Conservation (phyloP, 371 early-diverging fungal species). For the Entomophthora muscae region DNA sequence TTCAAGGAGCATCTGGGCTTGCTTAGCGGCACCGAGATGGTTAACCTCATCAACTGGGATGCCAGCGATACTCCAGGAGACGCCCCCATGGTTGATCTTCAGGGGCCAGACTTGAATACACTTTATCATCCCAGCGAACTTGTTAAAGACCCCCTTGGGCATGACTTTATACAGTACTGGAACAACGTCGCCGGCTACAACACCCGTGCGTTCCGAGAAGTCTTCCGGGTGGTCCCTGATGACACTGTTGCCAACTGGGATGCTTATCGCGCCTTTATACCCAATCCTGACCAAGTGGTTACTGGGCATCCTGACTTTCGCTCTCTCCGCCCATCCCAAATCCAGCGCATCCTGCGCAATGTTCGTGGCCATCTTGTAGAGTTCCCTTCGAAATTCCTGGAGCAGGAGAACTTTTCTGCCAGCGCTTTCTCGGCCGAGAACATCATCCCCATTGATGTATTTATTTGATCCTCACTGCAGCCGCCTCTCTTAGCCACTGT, state of each 20-base stretch:
- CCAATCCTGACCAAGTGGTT: constrained; percentile 21
- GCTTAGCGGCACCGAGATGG: constrained; percentile 21
- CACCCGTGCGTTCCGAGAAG: constrained; percentile 47
- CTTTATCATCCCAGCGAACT: constrained; percentile 5
- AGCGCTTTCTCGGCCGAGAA: constrained; percentile 24
- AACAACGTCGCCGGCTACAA: constrained; percentile 41
- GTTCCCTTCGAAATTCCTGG: constrained; percentile 57
- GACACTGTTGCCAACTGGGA: constrained; percentile 38
- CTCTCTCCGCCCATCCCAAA: constrained; percentile 14
- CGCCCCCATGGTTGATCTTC: not conserved
- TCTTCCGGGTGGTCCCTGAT: constrained; percentile 77
- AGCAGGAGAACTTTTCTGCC: constrained; percentile 44
- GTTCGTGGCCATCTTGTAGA: constrained; percentile 32
- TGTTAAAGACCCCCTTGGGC: constrained; percentile 55
- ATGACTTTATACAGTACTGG: constrained; percentile 50
- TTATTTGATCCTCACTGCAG: too few relatives aligned
- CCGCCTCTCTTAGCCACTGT: too few relatives aligned
- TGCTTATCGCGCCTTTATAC: constrained; percentile 34
- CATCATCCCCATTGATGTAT: constrained; percentile 27
- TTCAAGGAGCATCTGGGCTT: constrained; percentile 77
- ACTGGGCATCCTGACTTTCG: constrained; percentile 34
- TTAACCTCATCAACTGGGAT: constrained; percentile 1
- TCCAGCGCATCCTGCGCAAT: constrained; percentile 13
- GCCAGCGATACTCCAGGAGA: not conserved
- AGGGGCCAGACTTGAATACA: too few relatives aligned